Percentiles rank a stretch among this genome's conserved stretches.
These are phyloP conservation scores for Quaeritorhiza haematococci DNA, from an alignment of 371 early-diverging fungal genomes.

Conservation along the genomic window DNA sequence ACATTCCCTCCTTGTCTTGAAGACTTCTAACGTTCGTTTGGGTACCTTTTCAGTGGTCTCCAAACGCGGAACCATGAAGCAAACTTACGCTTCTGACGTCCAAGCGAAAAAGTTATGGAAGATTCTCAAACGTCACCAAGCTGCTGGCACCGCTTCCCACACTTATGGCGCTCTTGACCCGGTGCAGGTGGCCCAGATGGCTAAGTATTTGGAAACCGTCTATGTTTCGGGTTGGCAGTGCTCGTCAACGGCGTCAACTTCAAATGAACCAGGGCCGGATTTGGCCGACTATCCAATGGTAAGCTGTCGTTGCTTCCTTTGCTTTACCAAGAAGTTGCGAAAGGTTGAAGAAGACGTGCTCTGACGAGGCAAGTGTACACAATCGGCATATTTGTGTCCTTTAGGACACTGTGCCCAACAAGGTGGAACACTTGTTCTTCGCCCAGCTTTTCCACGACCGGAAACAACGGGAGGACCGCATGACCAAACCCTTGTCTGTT, in stretches of 20 bases:
- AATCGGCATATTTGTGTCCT: background rate
- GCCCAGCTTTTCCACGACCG: conserved; percentile 98
- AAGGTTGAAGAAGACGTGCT: background rate
- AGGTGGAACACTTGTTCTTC: conserved; percentile 96
- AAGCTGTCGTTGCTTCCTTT: background rate
- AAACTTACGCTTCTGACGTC: conserved; percentile 72
- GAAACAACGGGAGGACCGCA: conserved; percentile 88
- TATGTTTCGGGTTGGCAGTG: conserved; percentile 98
- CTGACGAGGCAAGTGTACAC: background rate
- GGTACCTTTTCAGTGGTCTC: conserved; percentile 60
- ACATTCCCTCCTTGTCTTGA: background rate
- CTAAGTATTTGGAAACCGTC: conserved; percentile 93
- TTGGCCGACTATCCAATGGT: conserved; percentile 92
- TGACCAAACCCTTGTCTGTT: conserved; percentile 61
- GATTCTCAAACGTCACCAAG: conserved; percentile 73
- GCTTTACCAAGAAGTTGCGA: background rate
- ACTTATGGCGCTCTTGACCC: conserved; percentile 95
- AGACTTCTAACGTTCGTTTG: background rate
- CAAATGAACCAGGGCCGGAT: conserved; percentile 98
- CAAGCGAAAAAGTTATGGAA: conserved; percentile 93
- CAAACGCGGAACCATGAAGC: conserved; percentile 81
- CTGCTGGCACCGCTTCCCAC: conserved; percentile 72
- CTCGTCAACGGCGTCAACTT: conserved; percentile 92
- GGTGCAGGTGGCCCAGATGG: conserved; percentile 95
- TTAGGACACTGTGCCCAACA: conserved; percentile 95